Evolutionary conservation across 164 flowering plant species (phyloP).

Genomic region (Saururus chinensis): DNA sequence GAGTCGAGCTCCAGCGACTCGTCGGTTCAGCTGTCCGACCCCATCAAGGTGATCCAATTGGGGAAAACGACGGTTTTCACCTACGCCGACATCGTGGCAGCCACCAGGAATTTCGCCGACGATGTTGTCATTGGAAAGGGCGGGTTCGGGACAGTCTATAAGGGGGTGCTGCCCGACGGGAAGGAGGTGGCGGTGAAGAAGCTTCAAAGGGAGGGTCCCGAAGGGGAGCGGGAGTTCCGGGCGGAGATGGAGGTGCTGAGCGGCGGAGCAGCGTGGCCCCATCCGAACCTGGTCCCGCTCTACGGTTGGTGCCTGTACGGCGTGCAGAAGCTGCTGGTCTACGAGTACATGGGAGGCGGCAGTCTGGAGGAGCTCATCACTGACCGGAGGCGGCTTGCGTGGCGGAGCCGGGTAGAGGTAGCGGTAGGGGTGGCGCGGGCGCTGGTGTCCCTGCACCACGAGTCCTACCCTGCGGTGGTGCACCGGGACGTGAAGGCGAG

Average conservation of each 20-base stretch:
- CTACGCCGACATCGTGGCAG: constrained; percentile 54
- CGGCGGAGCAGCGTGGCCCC: constrained; percentile 63
- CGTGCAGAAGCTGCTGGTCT: constrained; percentile 55
- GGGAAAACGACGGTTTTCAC: constrained; percentile 58
- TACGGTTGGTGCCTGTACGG: constrained; percentile 89
- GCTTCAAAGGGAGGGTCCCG: constrained; percentile 65
- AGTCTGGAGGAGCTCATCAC: constrained; percentile 63
- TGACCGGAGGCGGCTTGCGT: constrained; percentile 34
- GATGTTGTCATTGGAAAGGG: constrained; percentile 63
- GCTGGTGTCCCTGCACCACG: constrained; percentile 71
- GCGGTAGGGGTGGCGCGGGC: constrained; percentile 73
- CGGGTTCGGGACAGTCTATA: constrained; percentile 74
- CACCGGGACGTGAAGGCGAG: constrained; percentile 92
- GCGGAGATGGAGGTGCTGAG: constrained; percentile 84
- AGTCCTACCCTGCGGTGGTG: constrained; percentile 69
- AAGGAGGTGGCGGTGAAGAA: constrained; percentile 77
- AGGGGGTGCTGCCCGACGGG: constrained; percentile 71
- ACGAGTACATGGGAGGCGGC: constrained; percentile 90
- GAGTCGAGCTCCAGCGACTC: constrained; percentile 32
- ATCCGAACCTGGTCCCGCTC: constrained; percentile 75
- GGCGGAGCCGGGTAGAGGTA: constrained; percentile 51
- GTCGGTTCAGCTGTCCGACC: constrained; percentile 46
- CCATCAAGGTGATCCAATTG: constrained; percentile 52
- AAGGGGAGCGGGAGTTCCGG: constrained; percentile 74
- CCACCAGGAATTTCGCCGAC: constrained; percentile 61